Base-by-base conservation (phyloP, 2,329 filamentous ascomycete species). In the Penicillium psychrosexuale region DNA sequence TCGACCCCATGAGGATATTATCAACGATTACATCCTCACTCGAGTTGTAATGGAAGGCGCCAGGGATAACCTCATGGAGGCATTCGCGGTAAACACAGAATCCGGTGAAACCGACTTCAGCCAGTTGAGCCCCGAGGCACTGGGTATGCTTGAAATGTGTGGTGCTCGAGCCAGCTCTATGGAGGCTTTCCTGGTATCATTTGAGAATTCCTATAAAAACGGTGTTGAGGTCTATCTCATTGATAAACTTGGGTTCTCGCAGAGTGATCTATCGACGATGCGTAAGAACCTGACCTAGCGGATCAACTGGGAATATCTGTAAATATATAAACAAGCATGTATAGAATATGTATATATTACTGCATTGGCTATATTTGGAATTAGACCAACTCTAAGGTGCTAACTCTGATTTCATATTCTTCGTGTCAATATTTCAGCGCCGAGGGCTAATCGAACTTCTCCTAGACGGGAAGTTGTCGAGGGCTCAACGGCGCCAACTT, bases 21-120 rank as follows among this genome's bases (percentile, higher is more conserved):
- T 85, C 0, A 71, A 80, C 9, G 89, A 92, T 69, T 92, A 91
- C 68, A 76, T 80, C 8, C 55, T 69, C 22, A 67, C 61, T 5
- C 67, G 67, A 2, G 56, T 63, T 5, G 62, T 55, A 13, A 24
- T 70, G 24, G 68, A 69, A 43, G 57, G 55, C n/a, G 61, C 60
- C 5, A 61, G 67, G 2, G 57, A 61, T 22, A 60, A 60, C 15
- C 50, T 70, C 15, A 44, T 56, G 13, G 47, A 52, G 1, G 61
- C 61, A 28, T 51, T 68, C 6, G 56, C 60, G 19, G 33, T 63
- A 2, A 43, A 63, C 8, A 50, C 56, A 28, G 65, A 60, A 2
- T 43, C 53, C 11, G 59, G 56, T n/a, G 38, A 17, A 19, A 5
- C 45, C 2, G 52, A 51, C 9, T 3, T 45, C 40, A 40, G 12